Evolutionary conservation across 2,329 filamentous ascomycete species (phyloP).

Genomic region (Aspergillus vadensis): DNA sequence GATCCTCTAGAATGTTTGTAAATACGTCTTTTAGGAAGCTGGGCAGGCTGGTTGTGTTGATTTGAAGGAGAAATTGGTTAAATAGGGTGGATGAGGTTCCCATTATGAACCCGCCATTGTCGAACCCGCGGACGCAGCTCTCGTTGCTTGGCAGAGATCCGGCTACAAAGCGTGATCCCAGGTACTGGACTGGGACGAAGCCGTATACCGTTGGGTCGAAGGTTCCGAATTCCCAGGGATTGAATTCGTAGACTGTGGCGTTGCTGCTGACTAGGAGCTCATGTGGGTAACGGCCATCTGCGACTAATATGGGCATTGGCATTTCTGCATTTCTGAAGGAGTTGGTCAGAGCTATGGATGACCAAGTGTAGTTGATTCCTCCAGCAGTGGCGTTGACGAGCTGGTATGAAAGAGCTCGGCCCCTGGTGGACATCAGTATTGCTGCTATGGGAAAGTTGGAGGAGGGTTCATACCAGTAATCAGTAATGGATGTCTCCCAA

Average conservation of each 20-base stretch:
- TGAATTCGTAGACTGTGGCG: conserved; percentile 73
- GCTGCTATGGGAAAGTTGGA: not conserved
- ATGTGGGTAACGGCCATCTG: conserved; percentile 65
- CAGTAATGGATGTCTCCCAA: conserved; percentile 73
- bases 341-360: conserved; percentile 66
- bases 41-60: conserved; percentile 57
- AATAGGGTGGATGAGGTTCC: conserved; percentile 82
- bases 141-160: conserved; percentile 60
- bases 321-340: conserved; percentile 62
- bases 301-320: conserved; percentile 71
- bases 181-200: conserved; percentile 68
- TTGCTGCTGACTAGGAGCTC: conserved; percentile 65
- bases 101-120: conserved; percentile 80
- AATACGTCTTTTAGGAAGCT: conserved; percentile 56
- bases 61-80: conserved; percentile 71
- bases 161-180: conserved; percentile 69
- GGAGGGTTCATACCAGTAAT: conserved; percentile 65
- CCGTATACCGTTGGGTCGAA: conserved; percentile 71
- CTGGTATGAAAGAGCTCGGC: conserved; percentile 78
- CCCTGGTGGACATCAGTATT: conserved; percentile 40
- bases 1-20: conserved; percentile 51
- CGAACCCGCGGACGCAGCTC: conserved; percentile 74
- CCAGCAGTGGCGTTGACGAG: conserved; percentile 74
- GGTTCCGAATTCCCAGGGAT: conserved; percentile 74
- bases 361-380: conserved; percentile 76